These are phyloP conservation scores for Tricladium varicosporioides DNA, from an alignment of 2,329 filamentous ascomycete genomes.

Conservation along the genomic window DNA sequence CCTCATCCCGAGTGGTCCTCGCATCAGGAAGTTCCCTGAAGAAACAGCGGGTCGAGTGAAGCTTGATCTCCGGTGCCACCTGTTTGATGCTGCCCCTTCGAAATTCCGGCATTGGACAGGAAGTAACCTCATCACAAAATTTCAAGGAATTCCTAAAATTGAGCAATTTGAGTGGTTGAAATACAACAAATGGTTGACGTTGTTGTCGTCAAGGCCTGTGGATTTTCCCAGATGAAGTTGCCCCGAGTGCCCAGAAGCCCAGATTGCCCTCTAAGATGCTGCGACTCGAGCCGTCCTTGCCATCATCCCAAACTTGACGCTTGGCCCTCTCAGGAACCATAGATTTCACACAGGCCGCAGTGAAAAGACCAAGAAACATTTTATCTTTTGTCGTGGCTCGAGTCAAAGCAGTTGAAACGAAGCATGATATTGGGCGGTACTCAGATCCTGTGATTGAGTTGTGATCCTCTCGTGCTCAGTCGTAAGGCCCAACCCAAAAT, in stretches of 20 bases:
- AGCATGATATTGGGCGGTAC: background rate
- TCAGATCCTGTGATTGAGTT: background rate
- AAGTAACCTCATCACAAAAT: background rate
- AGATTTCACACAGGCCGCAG: background rate
- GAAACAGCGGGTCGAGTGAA: conserved; percentile 1
- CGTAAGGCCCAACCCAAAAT: no score
- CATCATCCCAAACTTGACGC: no score
- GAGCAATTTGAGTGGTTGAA: conserved; percentile 8
- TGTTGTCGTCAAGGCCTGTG: background rate
- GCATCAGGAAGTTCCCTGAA: background rate
- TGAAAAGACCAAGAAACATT: background rate
- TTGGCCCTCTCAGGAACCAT: background rate
- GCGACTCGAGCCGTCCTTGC: no score
- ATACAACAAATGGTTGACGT: background rate
- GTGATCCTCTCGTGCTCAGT: background rate
- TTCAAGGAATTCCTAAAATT: conserved; percentile 2
- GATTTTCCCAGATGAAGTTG: background rate
- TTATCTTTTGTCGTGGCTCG: background rate
- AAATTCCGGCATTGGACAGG: background rate
- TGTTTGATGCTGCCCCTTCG: background rate
- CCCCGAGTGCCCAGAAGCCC: background rate
- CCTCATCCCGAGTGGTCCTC: background rate
- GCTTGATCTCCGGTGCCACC: conserved; percentile 2
- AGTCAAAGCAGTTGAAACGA: background rate
- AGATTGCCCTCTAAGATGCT: no score